phyloP scores from a whole-genome alignment of 306 rosid species.

The Cucurbita ficifolia region DNA sequence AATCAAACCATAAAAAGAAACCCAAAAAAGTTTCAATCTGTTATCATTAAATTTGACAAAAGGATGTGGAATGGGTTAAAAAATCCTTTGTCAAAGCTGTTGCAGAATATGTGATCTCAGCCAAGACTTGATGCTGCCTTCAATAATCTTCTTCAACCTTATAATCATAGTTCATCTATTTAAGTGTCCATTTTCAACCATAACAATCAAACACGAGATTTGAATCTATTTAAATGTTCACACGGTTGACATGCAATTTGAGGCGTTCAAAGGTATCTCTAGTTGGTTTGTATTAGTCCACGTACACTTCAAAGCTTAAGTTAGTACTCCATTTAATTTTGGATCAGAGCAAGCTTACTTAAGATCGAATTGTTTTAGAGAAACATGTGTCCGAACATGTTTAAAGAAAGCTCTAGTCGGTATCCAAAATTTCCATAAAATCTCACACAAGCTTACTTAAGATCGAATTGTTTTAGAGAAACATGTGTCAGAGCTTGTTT shows the following conservation, averaged over 20 bases:
- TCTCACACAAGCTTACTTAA: background rate
- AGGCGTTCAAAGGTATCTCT: background rate
- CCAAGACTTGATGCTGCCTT: background rate
- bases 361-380: background rate
- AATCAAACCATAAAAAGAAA: background rate
- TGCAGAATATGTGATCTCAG: background rate
- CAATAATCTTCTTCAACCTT: background rate
- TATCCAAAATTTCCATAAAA: no score
- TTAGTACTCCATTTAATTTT: background rate
- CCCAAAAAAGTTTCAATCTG: background rate
- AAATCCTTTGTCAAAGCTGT: background rate
- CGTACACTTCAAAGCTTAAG: background rate
- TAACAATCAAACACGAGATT: background rate
- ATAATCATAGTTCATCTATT: background rate
- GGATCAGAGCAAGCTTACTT: background rate
- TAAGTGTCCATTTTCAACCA: background rate
- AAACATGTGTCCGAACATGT: background rate
- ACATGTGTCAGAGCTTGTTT: background rate
- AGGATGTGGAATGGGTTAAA: background rate
- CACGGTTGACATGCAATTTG: background rate
- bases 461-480: background rate
- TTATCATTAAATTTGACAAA: background rate
- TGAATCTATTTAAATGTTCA: background rate
- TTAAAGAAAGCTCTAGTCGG: background rate
- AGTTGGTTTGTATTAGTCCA: background rate